Conservation (phyloP, 31 red algal genomes). For the Asparagopsis taxiformis region DNA sequence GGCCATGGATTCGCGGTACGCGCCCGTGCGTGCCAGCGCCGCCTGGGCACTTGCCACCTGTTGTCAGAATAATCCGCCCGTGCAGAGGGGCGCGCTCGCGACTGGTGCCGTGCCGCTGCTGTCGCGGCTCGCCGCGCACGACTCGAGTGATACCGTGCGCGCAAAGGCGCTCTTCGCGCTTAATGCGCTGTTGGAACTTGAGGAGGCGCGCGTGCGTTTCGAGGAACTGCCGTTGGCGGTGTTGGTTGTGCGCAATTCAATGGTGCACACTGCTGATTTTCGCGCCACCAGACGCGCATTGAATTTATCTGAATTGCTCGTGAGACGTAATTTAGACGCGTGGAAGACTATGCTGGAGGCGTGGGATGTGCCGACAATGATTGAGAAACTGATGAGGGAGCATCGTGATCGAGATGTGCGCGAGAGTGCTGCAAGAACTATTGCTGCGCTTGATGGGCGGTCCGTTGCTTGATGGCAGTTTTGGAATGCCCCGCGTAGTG, state of each 20-base stretch:
- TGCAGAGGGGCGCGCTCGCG: conserved; percentile 27
- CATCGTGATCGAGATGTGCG: conserved; percentile 28
- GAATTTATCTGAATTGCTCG: conserved; percentile 28
- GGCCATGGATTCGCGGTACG: conserved; percentile 9
- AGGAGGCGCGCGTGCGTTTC: conserved; percentile 34
- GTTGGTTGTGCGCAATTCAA: conserved; percentile 8
- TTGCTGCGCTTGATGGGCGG: conserved; percentile 33
- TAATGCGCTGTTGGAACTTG: conserved; percentile 42
- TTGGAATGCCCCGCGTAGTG: too few species aligned
- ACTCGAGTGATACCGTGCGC: conserved; percentile 14
- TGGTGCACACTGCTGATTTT: conserved; percentile 11
- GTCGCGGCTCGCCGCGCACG: conserved; percentile 17
- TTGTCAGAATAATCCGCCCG: conserved; percentile 54
- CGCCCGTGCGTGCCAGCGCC: conserved; percentile 24
- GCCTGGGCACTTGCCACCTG: conserved; percentile 40
- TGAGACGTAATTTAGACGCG: conserved; percentile 24
- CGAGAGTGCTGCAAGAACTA: conserved; percentile 34
- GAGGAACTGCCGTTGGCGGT: conserved; percentile 29
- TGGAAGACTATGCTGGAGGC: conserved; percentile 52
- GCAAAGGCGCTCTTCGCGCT: conserved; percentile 35
- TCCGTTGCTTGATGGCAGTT: conserved; percentile 21
- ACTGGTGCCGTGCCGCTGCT: conserved; percentile 23
- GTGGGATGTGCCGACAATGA: conserved; percentile 18
- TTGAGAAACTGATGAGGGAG: conserved; percentile 31
- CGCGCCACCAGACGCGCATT: conserved; percentile 40